These are phyloP conservation scores for Hibiscus tridactylites DNA, from an alignment of 345 rosid genomes.

Conservation along the genomic window DNA sequence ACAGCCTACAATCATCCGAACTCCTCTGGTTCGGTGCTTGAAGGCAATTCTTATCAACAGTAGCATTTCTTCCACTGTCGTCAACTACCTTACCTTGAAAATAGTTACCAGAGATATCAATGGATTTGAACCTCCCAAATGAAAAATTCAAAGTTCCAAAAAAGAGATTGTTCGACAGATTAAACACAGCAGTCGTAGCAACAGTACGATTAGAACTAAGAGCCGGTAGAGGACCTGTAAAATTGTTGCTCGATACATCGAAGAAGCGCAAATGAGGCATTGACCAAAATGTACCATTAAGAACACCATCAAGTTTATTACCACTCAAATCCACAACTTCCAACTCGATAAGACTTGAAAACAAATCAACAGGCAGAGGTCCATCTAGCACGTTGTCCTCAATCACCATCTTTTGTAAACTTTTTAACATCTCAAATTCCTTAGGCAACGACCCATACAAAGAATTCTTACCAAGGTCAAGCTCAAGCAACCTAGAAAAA, in stretches of 20 bases:
- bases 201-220: constrained; percentile 18
- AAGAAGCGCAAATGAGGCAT: constrained; percentile 31
- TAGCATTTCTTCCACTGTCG: constrained; percentile 26
- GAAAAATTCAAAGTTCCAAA: constrained; percentile 48
- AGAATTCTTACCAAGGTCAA: constrained; percentile 52
- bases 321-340: constrained; percentile 32
- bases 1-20: constrained; percentile 34
- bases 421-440: constrained; percentile 32
- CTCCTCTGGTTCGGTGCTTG: constrained; percentile 45
- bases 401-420: constrained; percentile 35
- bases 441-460: constrained; percentile 34
- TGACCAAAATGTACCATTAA: constrained; percentile 36
- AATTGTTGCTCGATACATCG: constrained; percentile 53
- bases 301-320: constrained; percentile 41
- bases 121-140: constrained; percentile 29
- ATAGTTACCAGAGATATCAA: constrained; percentile 73
- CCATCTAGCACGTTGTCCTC: constrained; percentile 35
- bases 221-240: constrained; percentile 40
- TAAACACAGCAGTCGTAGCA: constrained; percentile 29
- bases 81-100: constrained; percentile 56
- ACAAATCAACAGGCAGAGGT: constrained; percentile 25
- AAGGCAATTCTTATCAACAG: constrained; percentile 48
- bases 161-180: constrained; percentile 64
- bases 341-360: constrained; percentile 32
- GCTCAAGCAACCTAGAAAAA: constrained; percentile 34